A percentile compares a stretch with the other conserved stretches of the same genome.
Evolutionary conservation across 495 filamentous ascomycete species (phyloP).

Genomic region (Xylaria intraflava): DNA sequence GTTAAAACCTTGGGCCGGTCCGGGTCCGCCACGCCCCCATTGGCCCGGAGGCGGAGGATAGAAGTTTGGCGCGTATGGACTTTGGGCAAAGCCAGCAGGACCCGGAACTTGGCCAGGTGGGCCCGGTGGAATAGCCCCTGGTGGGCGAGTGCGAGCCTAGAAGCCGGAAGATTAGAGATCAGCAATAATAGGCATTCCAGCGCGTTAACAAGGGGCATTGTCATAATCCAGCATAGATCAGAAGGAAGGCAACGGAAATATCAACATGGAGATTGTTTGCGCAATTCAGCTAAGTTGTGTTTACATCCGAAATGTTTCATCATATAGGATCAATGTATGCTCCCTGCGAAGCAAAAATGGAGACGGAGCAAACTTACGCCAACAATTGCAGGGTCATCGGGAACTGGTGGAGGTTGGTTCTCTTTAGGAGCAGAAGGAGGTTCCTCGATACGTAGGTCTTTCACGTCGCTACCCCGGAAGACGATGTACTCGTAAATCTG

Average conservation of each 20-base stretch:
- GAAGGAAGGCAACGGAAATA: conserved; percentile 99
- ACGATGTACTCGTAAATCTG: conserved; percentile 98
- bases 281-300: conserved; percentile 69
- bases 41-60: conserved; percentile 47
- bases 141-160: conserved; percentile 38
- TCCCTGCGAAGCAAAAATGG: background rate
- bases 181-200: conserved; percentile 4
- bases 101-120: conserved; percentile 32
- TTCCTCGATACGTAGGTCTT: conserved; percentile 89
- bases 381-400: conserved; percentile 93
- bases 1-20: conserved; percentile 34
- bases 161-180: background rate
- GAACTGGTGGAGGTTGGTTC: conserved; percentile 67
- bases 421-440: conserved; percentile 58
- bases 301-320: conserved; percentile 88
- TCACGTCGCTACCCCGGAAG: conserved; percentile 97
- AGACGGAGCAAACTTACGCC: conserved; percentile 63
- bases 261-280: conserved; percentile 83
- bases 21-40: conserved; percentile 52
- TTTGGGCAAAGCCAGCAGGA: conserved; percentile 50
- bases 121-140: conserved; percentile 25
- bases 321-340: conserved; percentile 39
- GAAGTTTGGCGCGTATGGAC: conserved; percentile 38
- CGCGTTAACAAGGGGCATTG: conserved; percentile 18
- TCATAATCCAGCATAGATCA: conserved; percentile 46